Conservation (phyloP, 2,329 filamentous ascomycete species). For the Plectosphaerella plurivora region DNA sequence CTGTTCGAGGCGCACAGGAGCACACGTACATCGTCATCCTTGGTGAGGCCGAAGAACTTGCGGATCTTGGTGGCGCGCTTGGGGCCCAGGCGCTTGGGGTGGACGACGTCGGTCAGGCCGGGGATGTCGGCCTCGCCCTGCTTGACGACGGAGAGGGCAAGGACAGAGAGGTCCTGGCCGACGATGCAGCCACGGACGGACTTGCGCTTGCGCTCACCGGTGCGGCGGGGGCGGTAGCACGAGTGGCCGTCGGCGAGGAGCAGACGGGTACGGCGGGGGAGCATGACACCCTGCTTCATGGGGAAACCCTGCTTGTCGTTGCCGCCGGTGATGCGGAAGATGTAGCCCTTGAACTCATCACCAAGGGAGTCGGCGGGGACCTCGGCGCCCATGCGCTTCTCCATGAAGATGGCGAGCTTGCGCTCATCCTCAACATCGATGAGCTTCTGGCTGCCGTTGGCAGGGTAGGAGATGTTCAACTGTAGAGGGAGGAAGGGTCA, state of each 20-base stretch:
- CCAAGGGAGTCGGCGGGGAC: conserved; percentile 91
- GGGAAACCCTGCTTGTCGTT: conserved; percentile 99
- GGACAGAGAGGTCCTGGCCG: conserved; percentile 88
- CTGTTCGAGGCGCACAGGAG: conserved; percentile 35
- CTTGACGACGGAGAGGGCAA: conserved; percentile 95
- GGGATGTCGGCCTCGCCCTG: conserved; percentile 93
- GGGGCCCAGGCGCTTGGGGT: conserved; percentile 98
- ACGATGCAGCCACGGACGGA: conserved; percentile 98
- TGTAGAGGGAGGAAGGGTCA: conserved; percentile 27
- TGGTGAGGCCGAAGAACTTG: conserved; percentile 99
- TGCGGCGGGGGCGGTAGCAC: conserved; percentile 97
- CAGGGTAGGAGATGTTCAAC: conserved; percentile 78
- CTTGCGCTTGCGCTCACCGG: conserved; percentile 99
- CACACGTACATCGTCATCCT: conserved; percentile 99
- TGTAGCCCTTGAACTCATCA: conserved; percentile 99
- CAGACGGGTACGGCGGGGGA: conserved; percentile 96
- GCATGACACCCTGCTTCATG: conserved; percentile 99
- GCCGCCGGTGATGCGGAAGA: conserved; percentile 98
- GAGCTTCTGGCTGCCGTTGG: conserved; percentile 99
- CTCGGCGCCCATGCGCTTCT: conserved; percentile 94
- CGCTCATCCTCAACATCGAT: conserved; percentile 99
- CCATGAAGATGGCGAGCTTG: conserved; percentile 98
- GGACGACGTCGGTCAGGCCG: conserved; percentile 93
- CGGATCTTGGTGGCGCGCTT: conserved; percentile 99
- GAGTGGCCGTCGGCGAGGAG: conserved; percentile 95